Base-by-base conservation (phyloP, 371 early-diverging fungal genomes). In the Syncephalis plumigaleata region DNA sequence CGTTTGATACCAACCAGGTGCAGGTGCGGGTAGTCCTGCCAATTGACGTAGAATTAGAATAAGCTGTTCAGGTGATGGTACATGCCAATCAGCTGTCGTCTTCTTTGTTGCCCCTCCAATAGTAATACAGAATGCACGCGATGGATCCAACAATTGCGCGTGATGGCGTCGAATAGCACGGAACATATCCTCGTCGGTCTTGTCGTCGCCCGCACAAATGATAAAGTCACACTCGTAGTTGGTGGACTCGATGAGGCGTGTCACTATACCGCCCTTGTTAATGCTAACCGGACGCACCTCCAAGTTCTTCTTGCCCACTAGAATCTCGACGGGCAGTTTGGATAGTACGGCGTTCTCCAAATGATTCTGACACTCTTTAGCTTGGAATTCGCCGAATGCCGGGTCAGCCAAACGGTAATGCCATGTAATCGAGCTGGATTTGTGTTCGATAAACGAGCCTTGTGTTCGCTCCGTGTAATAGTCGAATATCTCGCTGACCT, bases 141-240 rank as follows among this genome's bases (percentile, higher is more conserved):
- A 31, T 7, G 55, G 54, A 15, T 58, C 56, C 15, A 67, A 65
- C 17, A 52, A 48, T 0, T 42, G 20, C 20, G 49, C n/a, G n/a
- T n/a, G 47, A 23, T 37, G 50, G 36, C 60, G 48, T 50, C 69
- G 71, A 42, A 84, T 53, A 0, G 71, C 77, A 18, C 79, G 71
- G 62, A 84, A 84, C 94, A 96, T 94, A 56, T 94, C 96, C 58
- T 94, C 94, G 56, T 97, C 96, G 1, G 97, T 95, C 59, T 82
- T 77, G 59, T 95, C 95, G 57, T 96, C 95, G 15, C 97, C 95
- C 17, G 86, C 91, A 57, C 94, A 91, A 39, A 88, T 68, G n/a
- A 89, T 72, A 64, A 95, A 92, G 53, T 86, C 88, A 27, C 76
- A 75, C 43, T 76, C 73, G 0, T 77, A 71, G 44, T 65, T 63